Percentiles rank a stretch among this genome's conserved stretches.
These are phyloP conservation scores for Jatropha curcas DNA, from an alignment of 345 rosid species.

Conservation along the genomic window DNA sequence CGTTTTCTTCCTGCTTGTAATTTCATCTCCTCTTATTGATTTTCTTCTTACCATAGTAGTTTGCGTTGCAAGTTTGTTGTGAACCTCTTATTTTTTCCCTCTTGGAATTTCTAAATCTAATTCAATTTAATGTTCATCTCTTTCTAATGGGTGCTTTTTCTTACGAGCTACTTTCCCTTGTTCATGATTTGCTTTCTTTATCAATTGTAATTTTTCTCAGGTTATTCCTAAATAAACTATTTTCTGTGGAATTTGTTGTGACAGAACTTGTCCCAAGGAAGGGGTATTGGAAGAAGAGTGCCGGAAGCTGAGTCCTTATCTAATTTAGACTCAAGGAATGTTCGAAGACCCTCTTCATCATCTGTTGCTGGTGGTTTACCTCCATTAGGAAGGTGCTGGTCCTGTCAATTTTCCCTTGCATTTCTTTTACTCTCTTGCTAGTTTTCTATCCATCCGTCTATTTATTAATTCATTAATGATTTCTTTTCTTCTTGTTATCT, in stretches of 20 bases:
- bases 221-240: neutral
- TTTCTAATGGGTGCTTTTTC: neutral
- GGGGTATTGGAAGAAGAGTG: constrained; percentile 64
- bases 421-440: neutral
- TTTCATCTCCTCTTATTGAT: neutral
- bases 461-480: constrained; percentile 17
- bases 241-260: constrained; percentile 11
- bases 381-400: constrained; percentile 75
- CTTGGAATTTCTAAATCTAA: neutral
- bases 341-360: constrained; percentile 64
- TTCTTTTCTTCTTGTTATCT: constrained; percentile 16
- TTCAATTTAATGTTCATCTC: neutral
- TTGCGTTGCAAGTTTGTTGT: neutral
- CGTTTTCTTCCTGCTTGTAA: neutral
- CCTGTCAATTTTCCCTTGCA: constrained; percentile 1
- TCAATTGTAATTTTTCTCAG: neutral
- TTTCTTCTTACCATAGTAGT: neutral
- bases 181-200: neutral
- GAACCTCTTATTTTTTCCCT: neutral
- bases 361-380: constrained; percentile 90
- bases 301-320: constrained; percentile 56
- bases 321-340: constrained; percentile 61
- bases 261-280: constrained; percentile 67
- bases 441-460: too few species aligned
- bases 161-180: neutral